Evolutionary conservation across 2,329 filamentous ascomycete species (phyloP), one percentile per base, ranked within the genome.

Genomic region (Drechslerella dactyloides): DNA sequence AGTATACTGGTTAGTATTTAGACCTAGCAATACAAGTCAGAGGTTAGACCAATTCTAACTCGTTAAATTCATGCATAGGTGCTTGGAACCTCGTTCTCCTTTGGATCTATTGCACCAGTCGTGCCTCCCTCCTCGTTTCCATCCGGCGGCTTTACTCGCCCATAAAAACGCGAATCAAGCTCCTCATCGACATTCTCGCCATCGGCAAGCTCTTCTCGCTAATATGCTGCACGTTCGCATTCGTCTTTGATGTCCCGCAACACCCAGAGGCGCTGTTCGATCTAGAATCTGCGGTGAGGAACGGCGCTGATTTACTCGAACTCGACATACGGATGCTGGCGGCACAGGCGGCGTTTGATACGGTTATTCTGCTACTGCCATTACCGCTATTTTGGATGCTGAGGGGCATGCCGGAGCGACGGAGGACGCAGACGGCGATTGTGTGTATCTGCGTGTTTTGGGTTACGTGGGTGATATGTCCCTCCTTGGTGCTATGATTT

Each of bases 91-190:
- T 72, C 17, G 44, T 64, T 24, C 23, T 72, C 8, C 64, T 73
- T 8, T 73, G 61, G 61, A 51, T 68, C 30, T 73, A 66, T 27
- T 66, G 61, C 19, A 63, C 62, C n/a, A 73, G 61, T 35, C 52
- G 69, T 10, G 69, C 62, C 13, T 73, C 69, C 4, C 62, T 73
- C 23, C 61, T 73, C 27, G 50, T 73, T 30, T 66, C 69, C 35
- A 52, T 73, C 21, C 51, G 69, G 15, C 61, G 69, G 1, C 61
- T 73, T 56, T 73, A 73, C 33, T 73, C 69, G 11, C 69, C 69
- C 8, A 63, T 73, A 11, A 42, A 42, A 42, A 73, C 69, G 4
- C 56, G 58, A 21, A 33, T 73, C n/a, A 66, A 73, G 42, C 30
- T 62, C 8, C 42, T 73, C n/a, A 73, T 62, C 44, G 69, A 66